Base-by-base conservation (phyloP, 2,329 filamentous ascomycete genomes). In the Zasmidium angulare region DNA sequence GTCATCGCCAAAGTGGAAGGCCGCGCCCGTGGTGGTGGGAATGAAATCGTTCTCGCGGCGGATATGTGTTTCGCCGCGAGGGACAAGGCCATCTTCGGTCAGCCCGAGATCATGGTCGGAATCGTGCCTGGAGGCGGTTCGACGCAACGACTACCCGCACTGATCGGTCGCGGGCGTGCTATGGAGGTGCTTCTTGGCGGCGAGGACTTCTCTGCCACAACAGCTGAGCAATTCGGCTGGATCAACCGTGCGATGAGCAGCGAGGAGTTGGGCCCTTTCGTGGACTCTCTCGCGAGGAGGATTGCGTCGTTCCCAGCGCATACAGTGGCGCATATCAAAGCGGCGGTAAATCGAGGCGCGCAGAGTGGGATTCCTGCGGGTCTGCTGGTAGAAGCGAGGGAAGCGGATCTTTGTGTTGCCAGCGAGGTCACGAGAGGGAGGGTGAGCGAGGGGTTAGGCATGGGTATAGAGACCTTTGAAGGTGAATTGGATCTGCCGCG, bases 381-480 rank as follows among this genome's bases (percentile, higher is more conserved):
- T 17, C n/a, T 43, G 36, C 14, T 43, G 36, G n/a, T 17, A 4
- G 36, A 43, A 17, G 36, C 36, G 36, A 7, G n/a, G 9, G 36
- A 43, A 43, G 9, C 36, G 36, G 36, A 43, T 43, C 36, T 43
- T 4, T 43, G 36, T 17, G 36, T 43, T 7, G 36, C 36, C 4
- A 43, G 36, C 36, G 36, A 43, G 9, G 36, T 43, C 12, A 43
- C 36, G 6, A 7, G 36, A 7, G 14, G n/a, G 6, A 7, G 36
- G n/a, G 36, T 43, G 11, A 19, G 36, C n/a, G 36, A 43, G 14
- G 36, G 36, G 12, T 19, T 43, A 17, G 12, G 36, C 14, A 7
- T 43, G 11, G 36, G 36, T 7, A 53, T 53, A 26, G 50, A 53
- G 50, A 53, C 50, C 3, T 53, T 53, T 23, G 24, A 53, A 2